These are phyloP conservation scores for Tillandsia leiboldiana DNA, from an alignment of 176 grass and related monocot genomes.

Conservation along the genomic window DNA sequence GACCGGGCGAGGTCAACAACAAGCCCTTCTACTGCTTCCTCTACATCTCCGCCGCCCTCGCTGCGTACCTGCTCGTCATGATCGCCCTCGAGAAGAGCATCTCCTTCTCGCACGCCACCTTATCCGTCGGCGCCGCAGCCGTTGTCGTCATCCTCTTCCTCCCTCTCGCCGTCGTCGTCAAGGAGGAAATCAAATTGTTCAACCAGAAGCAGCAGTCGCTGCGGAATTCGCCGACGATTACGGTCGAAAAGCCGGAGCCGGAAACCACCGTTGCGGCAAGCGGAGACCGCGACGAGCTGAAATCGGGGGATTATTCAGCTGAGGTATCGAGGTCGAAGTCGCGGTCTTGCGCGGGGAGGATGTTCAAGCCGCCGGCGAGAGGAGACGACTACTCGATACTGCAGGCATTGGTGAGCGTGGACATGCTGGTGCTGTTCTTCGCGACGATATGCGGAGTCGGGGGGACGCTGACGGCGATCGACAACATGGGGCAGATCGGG, in stretches of 20 bases:
- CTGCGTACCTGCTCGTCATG: slow-evolving; percentile 44
- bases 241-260: slow-evolving; percentile 14
- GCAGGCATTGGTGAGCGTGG: slow-evolving; percentile 47
- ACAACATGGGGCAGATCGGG: slow-evolving; percentile 95
- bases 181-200: slow-evolving; percentile 49
- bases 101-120: slow-evolving; percentile 21
- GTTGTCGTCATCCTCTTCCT: slow-evolving; percentile 52
- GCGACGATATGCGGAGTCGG: slow-evolving; percentile 67
- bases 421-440: slow-evolving; percentile 65
- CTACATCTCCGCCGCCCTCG: slow-evolving; percentile 72
- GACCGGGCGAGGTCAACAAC: neutral
- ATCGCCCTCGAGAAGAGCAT: slow-evolving; percentile 38
- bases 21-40: slow-evolving; percentile 75
- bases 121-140: slow-evolving; percentile 22
- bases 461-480: slow-evolving; percentile 76
- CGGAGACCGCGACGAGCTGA: neutral
- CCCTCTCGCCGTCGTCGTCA: slow-evolving; percentile 56
- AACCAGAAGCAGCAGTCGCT: slow-evolving; percentile 24
- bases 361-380: slow-evolving; percentile 37
- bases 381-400: slow-evolving; percentile 72
- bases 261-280: neutral
- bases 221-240: slow-evolving; percentile 22
- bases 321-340: neutral
- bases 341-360: slow-evolving; percentile 11
- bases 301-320: neutral